Base-by-base conservation (phyloP, 352 stramenopile species). In the Globisporangium canariense region DNA sequence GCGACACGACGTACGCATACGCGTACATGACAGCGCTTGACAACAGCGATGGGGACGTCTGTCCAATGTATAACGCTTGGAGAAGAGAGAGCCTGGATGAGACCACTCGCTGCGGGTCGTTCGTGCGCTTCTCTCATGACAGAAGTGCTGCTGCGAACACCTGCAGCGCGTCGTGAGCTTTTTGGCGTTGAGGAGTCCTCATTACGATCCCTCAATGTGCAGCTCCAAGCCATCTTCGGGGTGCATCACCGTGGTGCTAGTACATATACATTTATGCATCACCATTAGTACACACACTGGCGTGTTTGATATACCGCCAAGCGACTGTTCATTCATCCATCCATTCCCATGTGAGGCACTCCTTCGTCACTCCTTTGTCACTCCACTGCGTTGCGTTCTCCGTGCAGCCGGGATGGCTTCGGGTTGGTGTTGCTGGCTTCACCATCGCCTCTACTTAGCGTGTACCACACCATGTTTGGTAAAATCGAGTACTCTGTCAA, bases 31-130 rank as follows among this genome's bases (percentile, higher is more conserved):
- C 18, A 14, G 4, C 34, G 10, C 32, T 58, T 14, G 5, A 38
- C 10, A 14, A 20, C 11, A 32, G 47, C 13, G 52, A 41, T 11
- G 28, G 38, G 10, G 52, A 34, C 30, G 52, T 10, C n/a, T 6
- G 30, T 3, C 40, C 32, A 18, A 25, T 20, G n/a, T 90, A 90
- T 70, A 90, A 88, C 58, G 81, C 10, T 30, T 13, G n/a, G 45
- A 0, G n/a, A 51, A 28, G n/a, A 51, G n/a, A 51, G 20, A 51
- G 11, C 11, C 46, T 30, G n/a, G 13, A 25, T 20, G 46, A 18
- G 14, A 30, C 46, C 30, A 52, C 46, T 50, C n/a, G 54, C 54
- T 50, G 54, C 8, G 36, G 8, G 16, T 25, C 13, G 47, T 36
- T 50, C 38, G 36, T 36, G 20, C 36, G 36, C 20, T 50, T 60